Evolutionary conservation across 768 basidiomycete species (phyloP), one percentile per base, ranked within the genome.

Genomic region (Pleurotus salmoneostramineus): DNA sequence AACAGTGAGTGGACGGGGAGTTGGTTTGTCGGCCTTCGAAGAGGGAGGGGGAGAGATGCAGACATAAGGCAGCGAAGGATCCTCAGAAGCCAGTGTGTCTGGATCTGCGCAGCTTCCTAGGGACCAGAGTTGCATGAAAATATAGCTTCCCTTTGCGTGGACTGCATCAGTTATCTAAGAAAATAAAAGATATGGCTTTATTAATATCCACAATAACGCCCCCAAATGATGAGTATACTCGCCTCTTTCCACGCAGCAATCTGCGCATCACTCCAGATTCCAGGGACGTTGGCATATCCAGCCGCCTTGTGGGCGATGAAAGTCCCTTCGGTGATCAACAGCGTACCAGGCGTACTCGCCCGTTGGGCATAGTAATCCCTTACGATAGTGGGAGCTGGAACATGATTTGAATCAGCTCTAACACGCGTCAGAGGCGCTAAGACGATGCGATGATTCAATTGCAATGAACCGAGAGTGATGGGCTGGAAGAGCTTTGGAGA

Each of bases 371-470:
- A 68, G 59, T 67, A 67, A n/a, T 68, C 65, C 50, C 69, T 68
- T 12, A 69, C 71, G 1, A 81, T 63, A n/a, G 71, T 71, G 2
- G 72, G 56, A 6, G 66, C 58, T 7, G 74, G 74, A 1, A 73
- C 65, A 57, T 69, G 67, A 69, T 77, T 76, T 72, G 10, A 60
- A 58, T 60, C 64, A 14, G 76, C 77, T 36, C 78, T 71, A 60
- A 65, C 62, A 5, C 83, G 77, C 0, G 83, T 86, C 17, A 82
- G 61, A 3, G 85, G 85, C 0, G 83, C 77, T 45, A 83, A 73
- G 4, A 80, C 80, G 40, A 84, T 69, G 2, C 84, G 75, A 66
- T 87, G 83, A 52, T 71, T 56, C 27, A 83, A 72, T 1, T 63
- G 50, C 5, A 77, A 43, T 1, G 62, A 56, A 42, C 83, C 83